Base-by-base conservation (phyloP, 192 early-diverging fungal genomes). In the Entomortierella beljakovae region DNA sequence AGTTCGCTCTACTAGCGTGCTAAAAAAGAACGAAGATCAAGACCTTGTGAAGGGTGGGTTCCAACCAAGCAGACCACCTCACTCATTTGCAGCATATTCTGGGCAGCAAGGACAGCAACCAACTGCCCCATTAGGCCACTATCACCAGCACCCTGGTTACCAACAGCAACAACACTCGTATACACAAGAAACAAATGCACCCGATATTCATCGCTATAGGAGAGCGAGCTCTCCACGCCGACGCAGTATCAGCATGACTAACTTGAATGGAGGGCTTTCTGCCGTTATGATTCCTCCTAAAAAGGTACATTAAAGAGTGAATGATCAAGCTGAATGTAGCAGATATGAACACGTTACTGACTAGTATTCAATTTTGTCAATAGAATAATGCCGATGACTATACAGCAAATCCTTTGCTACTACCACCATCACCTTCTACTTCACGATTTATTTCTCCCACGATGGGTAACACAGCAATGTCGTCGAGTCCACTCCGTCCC, bases 1-100 rank as follows among this genome's bases (percentile, higher is more conserved):
- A 42, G 75, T 83, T 26, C 67, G 88, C 33, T 89, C 88, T 0
- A 77, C 81, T 2, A 87, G 84, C 22, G 84, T 73, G 48, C 60
- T 87, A 31, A 64, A 82, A 35, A 67, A 61, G 18, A 57, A 63
- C 25, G 71, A 86, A 15, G 87, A 89, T 20, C 81, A 85, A 38
- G 53, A 71, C 23, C 62, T 69, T 16, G 31, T 82, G 15, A 88
- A 87, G 61, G 59, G 70, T 28, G 50, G 50, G 6, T 61, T 64
- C 11, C 75, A 79, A 16, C 26, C 75, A 6, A 70, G 67, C 31
- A 34, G 75, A 50, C 67, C 75, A 20, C 75, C 67, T 13, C 67
- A 64, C 11, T 28, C 23, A 0, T 33, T n/a, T 2, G 43, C 40
- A 1, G 15, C 61, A 34, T 42, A 38, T 43, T 23, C 56, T 9